A percentile compares a stretch with the other conserved stretches of the same genome.
phyloP scores from a whole-genome alignment of 441 rosid genomes.

The Adansonia gregorii region DNA sequence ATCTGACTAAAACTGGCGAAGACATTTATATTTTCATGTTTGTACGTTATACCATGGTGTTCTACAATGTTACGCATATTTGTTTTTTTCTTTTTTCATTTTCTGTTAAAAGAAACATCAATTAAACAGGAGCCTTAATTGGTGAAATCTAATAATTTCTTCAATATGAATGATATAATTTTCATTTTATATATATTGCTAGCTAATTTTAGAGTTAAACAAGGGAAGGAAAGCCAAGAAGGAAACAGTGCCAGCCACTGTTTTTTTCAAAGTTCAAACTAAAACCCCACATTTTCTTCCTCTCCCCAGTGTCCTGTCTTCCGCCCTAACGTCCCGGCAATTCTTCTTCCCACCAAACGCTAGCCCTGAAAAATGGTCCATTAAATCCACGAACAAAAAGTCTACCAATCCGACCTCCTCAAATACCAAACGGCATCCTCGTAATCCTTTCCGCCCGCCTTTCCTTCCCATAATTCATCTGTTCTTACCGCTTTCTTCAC shows the following conservation, averaged over 20 bases:
- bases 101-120: no score
- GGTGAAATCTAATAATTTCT: no score
- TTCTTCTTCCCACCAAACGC: slow-evolving; percentile 29
- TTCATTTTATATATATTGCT: no score
- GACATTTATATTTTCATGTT: not conserved
- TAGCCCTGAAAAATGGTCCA: slow-evolving; percentile 47
- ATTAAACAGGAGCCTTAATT: no score
- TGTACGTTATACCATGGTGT: not conserved
- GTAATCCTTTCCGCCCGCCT: slow-evolving; percentile 85
- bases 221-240: not conserved
- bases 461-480: slow-evolving; percentile 64
- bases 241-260: not conserved
- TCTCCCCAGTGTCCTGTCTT: not conserved
- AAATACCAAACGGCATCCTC: slow-evolving; percentile 75
- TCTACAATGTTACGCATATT: not conserved
- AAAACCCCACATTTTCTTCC: no score
- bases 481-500: slow-evolving; percentile 74
- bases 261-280: no score
- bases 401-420: slow-evolving; percentile 59
- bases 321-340: not conserved
- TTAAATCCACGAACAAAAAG: slow-evolving; percentile 73
- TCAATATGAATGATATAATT: no score
- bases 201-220: not conserved
- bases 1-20: slow-evolving; percentile 20
- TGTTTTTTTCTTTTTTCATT: no score